Conservation (phyloP, 2,329 filamentous ascomycete species). For the Colletotrichum sp. region DNA sequence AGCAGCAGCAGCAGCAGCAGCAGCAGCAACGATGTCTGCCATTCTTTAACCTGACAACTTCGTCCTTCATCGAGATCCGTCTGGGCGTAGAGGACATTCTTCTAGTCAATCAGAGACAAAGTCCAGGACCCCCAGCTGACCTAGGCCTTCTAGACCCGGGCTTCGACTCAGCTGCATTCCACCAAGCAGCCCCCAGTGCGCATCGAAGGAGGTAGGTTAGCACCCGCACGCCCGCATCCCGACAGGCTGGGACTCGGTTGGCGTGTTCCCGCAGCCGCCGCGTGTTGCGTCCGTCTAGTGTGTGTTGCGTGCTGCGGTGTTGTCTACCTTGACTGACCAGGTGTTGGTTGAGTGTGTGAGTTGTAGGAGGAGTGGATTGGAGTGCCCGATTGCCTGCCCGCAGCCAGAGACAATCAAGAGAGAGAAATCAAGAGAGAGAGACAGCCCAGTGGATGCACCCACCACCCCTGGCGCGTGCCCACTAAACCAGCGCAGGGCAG, state of each 20-base stretch:
- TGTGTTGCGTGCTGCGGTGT: neutral
- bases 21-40: neutral
- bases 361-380: neutral
- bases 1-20: neutral
- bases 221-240: conserved; percentile 7
- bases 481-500: neutral
- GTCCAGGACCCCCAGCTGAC: neutral
- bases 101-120: neutral
- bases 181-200: neutral
- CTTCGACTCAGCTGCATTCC: neutral
- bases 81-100: neutral
- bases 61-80: neutral
- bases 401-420: neutral
- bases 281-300: neutral
- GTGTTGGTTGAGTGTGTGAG: neutral
- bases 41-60: neutral
- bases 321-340: neutral
- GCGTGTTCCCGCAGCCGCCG: neutral
- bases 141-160: neutral
- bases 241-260: conserved; percentile 9
- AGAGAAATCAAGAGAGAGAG: too few species aligned
- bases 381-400: neutral
- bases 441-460: neutral
- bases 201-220: neutral
- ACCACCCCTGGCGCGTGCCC: neutral